These are phyloP conservation scores for Geopyxis carbonaria DNA, from an alignment of 495 filamentous ascomycete species.

Conservation along the genomic window DNA sequence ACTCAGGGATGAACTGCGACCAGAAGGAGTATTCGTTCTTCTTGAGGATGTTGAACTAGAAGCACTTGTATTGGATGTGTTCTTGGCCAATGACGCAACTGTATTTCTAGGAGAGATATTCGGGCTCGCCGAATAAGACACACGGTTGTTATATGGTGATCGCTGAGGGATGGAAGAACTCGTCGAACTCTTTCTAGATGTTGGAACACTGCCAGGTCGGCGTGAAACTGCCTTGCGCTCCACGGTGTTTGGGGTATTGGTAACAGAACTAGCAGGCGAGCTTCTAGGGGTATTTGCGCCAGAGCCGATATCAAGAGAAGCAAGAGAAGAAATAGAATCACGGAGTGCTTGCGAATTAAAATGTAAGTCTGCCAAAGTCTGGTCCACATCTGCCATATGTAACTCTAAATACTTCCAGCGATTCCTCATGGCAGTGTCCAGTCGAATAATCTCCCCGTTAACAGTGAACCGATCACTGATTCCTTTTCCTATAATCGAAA, in stretches of 20 bases:
- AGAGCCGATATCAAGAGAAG: conserved; percentile 63
- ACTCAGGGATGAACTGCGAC: neutral
- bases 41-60: conserved; percentile 13
- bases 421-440: conserved; percentile 64
- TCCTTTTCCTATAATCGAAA: conserved; percentile 81
- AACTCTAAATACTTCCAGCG: conserved; percentile 60
- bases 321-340: conserved; percentile 82
- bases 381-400: conserved; percentile 59
- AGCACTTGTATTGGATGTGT: conserved; percentile 8
- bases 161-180: conserved; percentile 1
- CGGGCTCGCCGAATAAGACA: conserved; percentile 9
- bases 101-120: neutral
- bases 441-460: conserved; percentile 77
- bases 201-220: neutral
- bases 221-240: conserved; percentile 3
- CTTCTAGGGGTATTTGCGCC: conserved; percentile 63
- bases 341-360: conserved; percentile 58
- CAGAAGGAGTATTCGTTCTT: neutral
- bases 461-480: conserved; percentile 81
- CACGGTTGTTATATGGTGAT: too few relatives aligned
- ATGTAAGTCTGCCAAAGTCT: conserved; percentile 53
- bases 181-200: too few relatives aligned
- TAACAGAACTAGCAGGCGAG: conserved; percentile 77
- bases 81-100: too few relatives aligned
- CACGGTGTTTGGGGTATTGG: conserved; percentile 14